A percentile compares a stretch with the other conserved stretches of the same genome.
Conservation (phyloP, 495 filamentous ascomycete species). For the Venustampulla echinocandica region DNA sequence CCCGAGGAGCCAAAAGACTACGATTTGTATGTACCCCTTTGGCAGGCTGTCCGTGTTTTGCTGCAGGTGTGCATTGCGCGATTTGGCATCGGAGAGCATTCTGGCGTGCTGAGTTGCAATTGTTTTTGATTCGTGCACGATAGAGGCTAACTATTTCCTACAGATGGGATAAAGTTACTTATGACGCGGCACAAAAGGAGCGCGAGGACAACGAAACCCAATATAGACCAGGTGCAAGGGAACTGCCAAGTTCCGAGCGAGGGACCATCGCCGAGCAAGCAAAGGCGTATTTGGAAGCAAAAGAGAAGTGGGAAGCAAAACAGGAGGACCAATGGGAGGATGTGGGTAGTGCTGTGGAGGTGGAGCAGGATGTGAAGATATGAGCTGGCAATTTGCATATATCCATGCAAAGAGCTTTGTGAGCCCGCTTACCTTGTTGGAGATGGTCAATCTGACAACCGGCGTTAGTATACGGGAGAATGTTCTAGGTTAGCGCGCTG, state of each 20-base stretch:
- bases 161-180: conserved; percentile 46
- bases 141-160: conserved; percentile 5
- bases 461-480: too few relatives aligned
- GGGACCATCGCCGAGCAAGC: conserved; percentile 44
- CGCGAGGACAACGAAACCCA: conserved; percentile 22
- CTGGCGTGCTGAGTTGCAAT: neutral
- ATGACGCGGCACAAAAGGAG: conserved; percentile 31
- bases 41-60: neutral
- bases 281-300: conserved; percentile 43
- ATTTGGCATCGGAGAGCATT: conserved; percentile 6
- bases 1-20: conserved; percentile 55
- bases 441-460: too few relatives aligned
- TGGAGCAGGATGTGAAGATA: conserved; percentile 18
- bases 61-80: neutral
- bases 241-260: conserved; percentile 28
- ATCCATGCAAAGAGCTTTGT: too few relatives aligned
- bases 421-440: too few relatives aligned
- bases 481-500: neutral
- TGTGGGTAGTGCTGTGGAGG: conserved; percentile 18
- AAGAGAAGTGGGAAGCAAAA: conserved; percentile 29
- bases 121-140: conserved; percentile 23
- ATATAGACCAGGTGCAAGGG: conserved; percentile 22
- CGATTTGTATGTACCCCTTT: conserved; percentile 37
- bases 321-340: conserved; percentile 18
- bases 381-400: too few relatives aligned